A percentile compares a stretch with the other conserved stretches of the same genome.
phyloP scores from a whole-genome alignment of 176 grass and related monocot genomes.

The Elaeis guineensis region DNA sequence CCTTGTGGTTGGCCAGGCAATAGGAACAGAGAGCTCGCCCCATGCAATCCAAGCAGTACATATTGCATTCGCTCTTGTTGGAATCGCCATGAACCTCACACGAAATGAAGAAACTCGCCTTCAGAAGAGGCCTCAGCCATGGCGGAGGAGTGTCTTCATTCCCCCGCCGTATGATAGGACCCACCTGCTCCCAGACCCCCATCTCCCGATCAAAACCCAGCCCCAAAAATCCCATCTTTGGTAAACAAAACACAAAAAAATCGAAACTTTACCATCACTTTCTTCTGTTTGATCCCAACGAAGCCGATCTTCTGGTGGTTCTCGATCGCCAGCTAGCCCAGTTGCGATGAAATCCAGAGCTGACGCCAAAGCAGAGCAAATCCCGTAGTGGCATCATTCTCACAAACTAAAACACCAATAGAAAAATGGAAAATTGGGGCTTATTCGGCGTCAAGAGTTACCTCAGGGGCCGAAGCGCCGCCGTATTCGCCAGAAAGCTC shows the following conservation, averaged over 20 bases:
- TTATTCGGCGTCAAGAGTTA: too few species aligned
- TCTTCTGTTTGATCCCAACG: conserved; percentile 24
- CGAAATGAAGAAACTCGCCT: conserved; percentile 31
- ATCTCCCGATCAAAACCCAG: background rate
- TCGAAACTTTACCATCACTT: conserved; percentile 29
- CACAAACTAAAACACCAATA: background rate
- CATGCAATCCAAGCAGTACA: conserved; percentile 47
- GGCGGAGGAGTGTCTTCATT: conserved; percentile 21
- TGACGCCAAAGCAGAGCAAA: background rate
- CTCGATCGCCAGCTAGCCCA: conserved; percentile 27
- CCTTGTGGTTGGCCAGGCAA: conserved; percentile 29
- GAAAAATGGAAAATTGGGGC: background rate
- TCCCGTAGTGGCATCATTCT: background rate
- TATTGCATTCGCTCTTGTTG: conserved; percentile 49
- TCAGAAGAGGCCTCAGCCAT: conserved; percentile 40
- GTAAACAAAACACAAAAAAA: background rate
- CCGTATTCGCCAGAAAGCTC: too few species aligned
- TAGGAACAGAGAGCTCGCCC: conserved; percentile 31
- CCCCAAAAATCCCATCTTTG: background rate
- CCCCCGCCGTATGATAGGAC: conserved; percentile 22
- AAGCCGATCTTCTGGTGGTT: conserved; percentile 25
- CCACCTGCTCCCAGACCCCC: conserved; percentile 20
- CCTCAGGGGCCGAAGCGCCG: too few species aligned
- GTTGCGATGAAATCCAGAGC: background rate
- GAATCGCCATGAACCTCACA: conserved; percentile 31